Percentiles rank a stretch among this genome's conserved stretches.
Conservation (phyloP, 371 early-diverging fungal genomes). For the Mortierella sp. region DNA sequence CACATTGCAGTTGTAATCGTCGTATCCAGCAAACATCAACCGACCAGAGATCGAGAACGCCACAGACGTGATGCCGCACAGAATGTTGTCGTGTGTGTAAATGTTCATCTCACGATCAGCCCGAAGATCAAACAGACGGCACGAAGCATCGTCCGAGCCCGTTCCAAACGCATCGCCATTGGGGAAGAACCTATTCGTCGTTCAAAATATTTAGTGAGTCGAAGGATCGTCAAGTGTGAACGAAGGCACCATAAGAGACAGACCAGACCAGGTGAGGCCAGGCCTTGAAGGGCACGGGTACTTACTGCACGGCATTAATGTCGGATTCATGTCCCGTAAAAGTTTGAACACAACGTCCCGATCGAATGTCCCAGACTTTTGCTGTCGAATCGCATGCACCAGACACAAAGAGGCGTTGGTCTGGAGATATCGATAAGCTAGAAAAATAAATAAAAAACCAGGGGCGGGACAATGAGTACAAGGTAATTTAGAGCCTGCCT, state of each 20-base stretch:
- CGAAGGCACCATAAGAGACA: not conserved
- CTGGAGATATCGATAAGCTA: conserved; percentile 72
- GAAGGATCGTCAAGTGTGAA: not conserved
- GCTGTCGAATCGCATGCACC: conserved; percentile 98
- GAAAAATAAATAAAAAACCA: conserved; percentile 1
- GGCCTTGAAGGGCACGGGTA: conserved; percentile 13
- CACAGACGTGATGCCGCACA: conserved; percentile 97
- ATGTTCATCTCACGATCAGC: conserved; percentile 97
- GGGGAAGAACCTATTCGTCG: conserved; percentile 88
- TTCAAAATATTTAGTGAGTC: not conserved
- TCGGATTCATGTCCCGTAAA: conserved; percentile 98
- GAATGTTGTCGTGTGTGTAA: conserved; percentile 94
- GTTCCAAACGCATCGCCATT: conserved; percentile 97
- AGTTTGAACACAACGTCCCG: conserved; percentile 95
- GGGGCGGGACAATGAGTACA: conserved; percentile 65
- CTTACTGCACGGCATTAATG: conserved; percentile 96
- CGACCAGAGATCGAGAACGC: conserved; percentile 96
- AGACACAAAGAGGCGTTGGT: conserved; percentile 95
- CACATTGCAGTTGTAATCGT: conserved; percentile 97
- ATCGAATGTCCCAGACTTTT: conserved; percentile 98
- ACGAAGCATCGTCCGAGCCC: conserved; percentile 97
- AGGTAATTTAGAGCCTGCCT: conserved; percentile 9
- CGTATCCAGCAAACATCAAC: conserved; percentile 96
- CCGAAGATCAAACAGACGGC: conserved; percentile 96
- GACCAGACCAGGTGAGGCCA: not conserved